Conservation (phyloP, 768 basidiomycete genomes). For the Pulveroboletus frians region DNA sequence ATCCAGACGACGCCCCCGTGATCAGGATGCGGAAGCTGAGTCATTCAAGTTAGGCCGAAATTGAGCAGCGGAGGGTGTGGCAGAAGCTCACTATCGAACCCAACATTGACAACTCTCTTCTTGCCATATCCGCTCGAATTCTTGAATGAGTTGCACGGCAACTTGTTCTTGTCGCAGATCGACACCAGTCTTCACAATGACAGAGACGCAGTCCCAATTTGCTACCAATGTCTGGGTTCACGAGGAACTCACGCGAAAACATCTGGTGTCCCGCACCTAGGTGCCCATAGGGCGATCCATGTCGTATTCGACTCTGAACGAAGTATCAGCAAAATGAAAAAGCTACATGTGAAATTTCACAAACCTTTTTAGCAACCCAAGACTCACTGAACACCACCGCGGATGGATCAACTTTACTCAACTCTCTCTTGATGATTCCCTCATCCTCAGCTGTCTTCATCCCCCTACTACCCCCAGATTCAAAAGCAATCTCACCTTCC, state of each 20-base stretch:
- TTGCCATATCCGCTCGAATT: constrained; percentile 91
- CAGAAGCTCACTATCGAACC: constrained; percentile 74
- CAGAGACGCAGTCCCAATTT: constrained; percentile 87
- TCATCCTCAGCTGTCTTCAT: constrained; percentile 84
- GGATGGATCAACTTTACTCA: constrained; percentile 94
- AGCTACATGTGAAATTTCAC: constrained; percentile 4
- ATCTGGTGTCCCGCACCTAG: constrained; percentile 48
- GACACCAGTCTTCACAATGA: constrained; percentile 97
- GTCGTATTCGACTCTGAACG: constrained; percentile 72
- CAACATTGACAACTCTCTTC: constrained; percentile 91
- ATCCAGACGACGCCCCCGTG: constrained; percentile 85
- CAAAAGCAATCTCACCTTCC: constrained; percentile 60
- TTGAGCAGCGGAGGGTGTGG: background rate
- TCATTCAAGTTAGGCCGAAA: background rate
- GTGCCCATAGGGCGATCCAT: constrained; percentile 94
- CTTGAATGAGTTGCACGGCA: constrained; percentile 89
- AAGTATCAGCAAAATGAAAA: constrained; percentile 5
- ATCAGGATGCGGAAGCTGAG: constrained; percentile 91
- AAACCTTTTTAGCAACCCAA: constrained; percentile 88
- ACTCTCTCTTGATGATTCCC: constrained; percentile 83
- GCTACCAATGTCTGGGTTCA: constrained; percentile 35
- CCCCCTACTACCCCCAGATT: constrained; percentile 39
- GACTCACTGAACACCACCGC: constrained; percentile 95
- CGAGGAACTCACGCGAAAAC: background rate
- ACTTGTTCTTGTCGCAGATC: constrained; percentile 97